Conservation (phyloP, 2,329 filamentous ascomycete genomes). For the Sclerotinia trifoliorum region DNA sequence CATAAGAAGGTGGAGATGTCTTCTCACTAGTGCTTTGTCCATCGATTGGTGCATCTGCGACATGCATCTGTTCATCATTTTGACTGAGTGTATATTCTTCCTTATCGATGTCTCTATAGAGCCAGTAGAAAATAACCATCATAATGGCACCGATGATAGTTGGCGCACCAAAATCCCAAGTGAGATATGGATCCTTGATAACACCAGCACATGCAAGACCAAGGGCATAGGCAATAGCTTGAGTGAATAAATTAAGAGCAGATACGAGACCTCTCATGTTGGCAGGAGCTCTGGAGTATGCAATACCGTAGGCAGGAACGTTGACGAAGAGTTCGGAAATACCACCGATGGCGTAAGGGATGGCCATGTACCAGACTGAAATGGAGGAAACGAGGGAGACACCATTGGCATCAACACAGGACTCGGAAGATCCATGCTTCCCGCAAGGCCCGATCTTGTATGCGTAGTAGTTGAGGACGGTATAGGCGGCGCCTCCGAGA, state of each 20-base stretch:
- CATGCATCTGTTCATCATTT: conserved; percentile 34
- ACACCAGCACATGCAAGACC: conserved; percentile 47
- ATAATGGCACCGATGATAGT: conserved; percentile 48
- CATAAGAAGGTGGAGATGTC: conserved; percentile 1
- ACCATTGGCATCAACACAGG: conserved; percentile 32
- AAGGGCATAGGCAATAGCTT: conserved; percentile 48
- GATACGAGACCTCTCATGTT: conserved; percentile 54
- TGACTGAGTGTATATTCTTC: conserved; percentile 47
- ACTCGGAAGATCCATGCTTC: conserved; percentile 34
- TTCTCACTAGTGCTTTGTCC: conserved; percentile 1
- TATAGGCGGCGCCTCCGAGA: conserved; percentile 56
- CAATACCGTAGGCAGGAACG: conserved; percentile 52
- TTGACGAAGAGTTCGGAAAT: conserved; percentile 54
- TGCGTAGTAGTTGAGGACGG: conserved; percentile 59
- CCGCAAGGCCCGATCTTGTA: conserved; percentile 64
- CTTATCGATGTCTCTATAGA: conserved; percentile 48
- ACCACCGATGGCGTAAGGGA: conserved; percentile 51
- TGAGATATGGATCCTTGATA: conserved; percentile 50
- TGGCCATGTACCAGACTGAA: conserved; percentile 57
- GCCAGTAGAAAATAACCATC: conserved; percentile 48
- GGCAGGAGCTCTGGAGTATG: conserved; percentile 50
- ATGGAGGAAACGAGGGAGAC: conserved; percentile 40
- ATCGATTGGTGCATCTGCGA: neutral
- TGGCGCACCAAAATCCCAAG: conserved; percentile 51
- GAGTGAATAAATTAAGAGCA: conserved; percentile 50